Conservation (phyloP, 148 eudicot species). For the Dianthus caryophyllus region DNA sequence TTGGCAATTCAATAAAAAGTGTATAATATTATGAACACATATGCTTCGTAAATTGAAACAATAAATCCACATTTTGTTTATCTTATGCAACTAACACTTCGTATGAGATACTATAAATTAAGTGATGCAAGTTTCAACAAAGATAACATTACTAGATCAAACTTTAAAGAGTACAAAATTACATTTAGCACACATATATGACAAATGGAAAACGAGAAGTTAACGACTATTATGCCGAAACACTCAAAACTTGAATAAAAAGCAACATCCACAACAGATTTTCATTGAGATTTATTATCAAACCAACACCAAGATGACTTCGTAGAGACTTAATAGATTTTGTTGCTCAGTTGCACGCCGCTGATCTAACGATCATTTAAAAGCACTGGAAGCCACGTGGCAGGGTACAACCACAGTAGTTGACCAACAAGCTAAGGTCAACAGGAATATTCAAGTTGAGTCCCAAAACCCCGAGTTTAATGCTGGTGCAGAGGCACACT, state of each 20-base stretch:
- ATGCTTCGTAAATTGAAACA: no score
- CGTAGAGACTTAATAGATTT: not conserved
- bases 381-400: slow-evolving; percentile 40
- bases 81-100: no score
- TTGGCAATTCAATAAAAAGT: no score
- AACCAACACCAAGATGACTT: not conserved
- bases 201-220: slow-evolving; percentile 17
- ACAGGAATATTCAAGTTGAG: slow-evolving; percentile 43
- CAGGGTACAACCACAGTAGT: slow-evolving; percentile 34
- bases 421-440: slow-evolving; percentile 44
- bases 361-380: slow-evolving; percentile 17
- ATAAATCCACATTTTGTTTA: no score
- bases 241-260: not conserved
- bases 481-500: slow-evolving; percentile 45
- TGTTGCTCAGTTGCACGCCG: not conserved
- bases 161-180: no score
- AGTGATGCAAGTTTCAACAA: no score
- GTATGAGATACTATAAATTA: no score
- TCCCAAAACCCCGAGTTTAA: slow-evolving; percentile 45
- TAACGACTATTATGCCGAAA: slow-evolving; percentile 13
- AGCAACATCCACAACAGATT: not conserved
- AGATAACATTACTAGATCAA: no score
- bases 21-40: no score
- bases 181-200: not conserved
- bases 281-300: not conserved